Percentiles rank a stretch among this genome's conserved stretches.
These are phyloP conservation scores for Elongisporangium undulatum DNA, from an alignment of 352 stramenopile species.

Conservation along the genomic window DNA sequence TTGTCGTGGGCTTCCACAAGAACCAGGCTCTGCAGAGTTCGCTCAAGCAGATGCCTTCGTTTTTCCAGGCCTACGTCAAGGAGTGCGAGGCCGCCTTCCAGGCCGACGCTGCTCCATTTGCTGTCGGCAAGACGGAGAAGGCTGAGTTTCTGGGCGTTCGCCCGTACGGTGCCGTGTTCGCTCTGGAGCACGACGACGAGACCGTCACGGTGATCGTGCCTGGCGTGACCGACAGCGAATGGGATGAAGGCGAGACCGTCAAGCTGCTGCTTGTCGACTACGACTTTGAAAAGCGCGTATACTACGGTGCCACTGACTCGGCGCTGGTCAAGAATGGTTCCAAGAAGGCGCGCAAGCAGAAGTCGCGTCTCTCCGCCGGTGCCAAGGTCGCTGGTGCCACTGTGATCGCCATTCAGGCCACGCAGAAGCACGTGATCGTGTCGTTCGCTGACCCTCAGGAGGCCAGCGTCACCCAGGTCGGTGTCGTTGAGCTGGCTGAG, in stretches of 20 bases:
- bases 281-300: slow-evolving; percentile 84
- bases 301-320: slow-evolving; percentile 44
- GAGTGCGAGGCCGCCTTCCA: slow-evolving; percentile 17
- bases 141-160: slow-evolving; percentile 80
- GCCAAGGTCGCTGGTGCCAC: slow-evolving; percentile 38
- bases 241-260: slow-evolving; percentile 55
- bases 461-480: slow-evolving; percentile 32
- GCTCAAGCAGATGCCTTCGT: slow-evolving; percentile 34
- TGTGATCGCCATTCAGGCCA: slow-evolving; percentile 48
- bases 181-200: slow-evolving; percentile 59
- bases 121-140: slow-evolving; percentile 73
- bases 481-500: slow-evolving; percentile 64
- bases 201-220: slow-evolving; percentile 70
- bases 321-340: slow-evolving; percentile 50
- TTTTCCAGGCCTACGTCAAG: slow-evolving; percentile 53
- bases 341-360: slow-evolving; percentile 71
- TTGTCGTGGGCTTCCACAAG: slow-evolving; percentile 71
- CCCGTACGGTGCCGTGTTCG: slow-evolving; percentile 84
- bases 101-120: slow-evolving; percentile 17
- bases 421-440: slow-evolving; percentile 62
- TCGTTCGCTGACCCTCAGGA: slow-evolving; percentile 45
- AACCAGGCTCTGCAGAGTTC: slow-evolving; percentile 22
- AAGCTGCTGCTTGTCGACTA: slow-evolving; percentile 84
- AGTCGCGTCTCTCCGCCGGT: slow-evolving; percentile 35
- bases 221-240: slow-evolving; percentile 25